These are phyloP conservation scores for Dictyostelium purpureum DNA, from an alignment of 78 protist genomes.

Conservation along the genomic window DNA sequence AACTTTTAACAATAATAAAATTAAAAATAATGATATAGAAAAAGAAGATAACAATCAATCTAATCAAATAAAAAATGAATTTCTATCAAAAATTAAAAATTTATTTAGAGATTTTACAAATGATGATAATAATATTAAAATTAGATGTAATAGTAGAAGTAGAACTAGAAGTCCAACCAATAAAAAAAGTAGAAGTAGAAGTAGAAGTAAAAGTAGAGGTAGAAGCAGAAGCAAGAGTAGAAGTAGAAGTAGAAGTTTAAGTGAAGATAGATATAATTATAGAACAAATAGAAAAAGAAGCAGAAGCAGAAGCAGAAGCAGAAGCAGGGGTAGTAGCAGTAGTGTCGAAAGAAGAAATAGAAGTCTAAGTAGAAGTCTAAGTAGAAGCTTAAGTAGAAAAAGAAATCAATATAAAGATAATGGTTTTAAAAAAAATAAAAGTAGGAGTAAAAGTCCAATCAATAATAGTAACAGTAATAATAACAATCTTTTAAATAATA, in stretches of 20 bases:
- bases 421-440: neutral
- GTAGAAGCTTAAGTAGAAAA: neutral
- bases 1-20: neutral
- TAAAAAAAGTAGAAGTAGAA: neutral
- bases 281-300: neutral
- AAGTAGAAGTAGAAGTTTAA: neutral
- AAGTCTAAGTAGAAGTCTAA: neutral
- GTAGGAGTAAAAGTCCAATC: too few species aligned
- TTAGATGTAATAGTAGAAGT: neutral
- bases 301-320: neutral
- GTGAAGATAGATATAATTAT: neutral
- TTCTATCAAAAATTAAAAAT: neutral
- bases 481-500: neutral
- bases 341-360: neutral
- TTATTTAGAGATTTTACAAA: neutral
- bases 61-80: neutral
- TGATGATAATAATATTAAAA: neutral
- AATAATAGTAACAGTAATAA: neutral
- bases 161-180: neutral
- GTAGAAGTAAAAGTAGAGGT: neutral
- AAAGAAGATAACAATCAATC: neutral
- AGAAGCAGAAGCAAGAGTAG: neutral
- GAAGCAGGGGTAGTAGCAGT: neutral
- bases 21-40: neutral
- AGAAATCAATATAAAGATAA: neutral